Evolutionary conservation across 352 stramenopile species (phyloP).

Genomic region (Globisporangium okanoganense): DNA sequence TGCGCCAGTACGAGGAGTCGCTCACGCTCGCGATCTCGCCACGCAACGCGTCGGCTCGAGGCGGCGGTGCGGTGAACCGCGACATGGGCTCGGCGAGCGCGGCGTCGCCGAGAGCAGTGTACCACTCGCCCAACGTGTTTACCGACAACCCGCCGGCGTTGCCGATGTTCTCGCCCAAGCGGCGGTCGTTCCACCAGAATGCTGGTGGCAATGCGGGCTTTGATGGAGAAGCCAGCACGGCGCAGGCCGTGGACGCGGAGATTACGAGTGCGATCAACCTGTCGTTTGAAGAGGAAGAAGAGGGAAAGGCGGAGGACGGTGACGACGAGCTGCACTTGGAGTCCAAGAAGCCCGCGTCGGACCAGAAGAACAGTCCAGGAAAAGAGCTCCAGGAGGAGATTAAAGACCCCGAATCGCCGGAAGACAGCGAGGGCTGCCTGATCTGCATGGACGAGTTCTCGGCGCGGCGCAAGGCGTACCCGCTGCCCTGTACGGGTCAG

Average conservation of each 20-base stretch:
- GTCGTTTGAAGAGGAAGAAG: constrained; percentile 31
- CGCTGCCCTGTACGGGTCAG: constrained; percentile 72
- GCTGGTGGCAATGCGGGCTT: neutral
- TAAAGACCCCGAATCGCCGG: constrained; percentile 8
- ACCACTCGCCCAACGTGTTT: constrained; percentile 58
- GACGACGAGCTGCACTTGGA: constrained; percentile 18
- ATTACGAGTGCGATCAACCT: constrained; percentile 26
- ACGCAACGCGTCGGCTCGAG: neutral
- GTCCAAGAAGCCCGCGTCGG: constrained; percentile 7
- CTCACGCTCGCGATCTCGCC: constrained; percentile 38
- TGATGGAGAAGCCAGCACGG: neutral
- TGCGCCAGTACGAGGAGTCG: constrained; percentile 51
- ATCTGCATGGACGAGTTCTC: constrained; percentile 91
- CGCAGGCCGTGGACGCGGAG: constrained; percentile 18
- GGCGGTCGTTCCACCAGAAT: constrained; percentile 26
- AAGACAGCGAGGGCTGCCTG: constrained; percentile 52
- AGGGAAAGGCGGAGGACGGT: constrained; percentile 28
- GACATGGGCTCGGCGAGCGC: neutral
- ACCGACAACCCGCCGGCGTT: constrained; percentile 33
- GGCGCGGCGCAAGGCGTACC: constrained; percentile 75
- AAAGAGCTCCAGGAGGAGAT: constrained; percentile 15
- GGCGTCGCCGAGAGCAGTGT: constrained; percentile 50
- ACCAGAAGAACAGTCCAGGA: constrained; percentile 6
- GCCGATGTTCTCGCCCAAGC: constrained; percentile 54
- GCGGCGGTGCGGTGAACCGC: neutral